A percentile compares a stretch with the other conserved stretches of the same genome.
Evolutionary conservation across 257 asterid genomes (phyloP).

Genomic region (Solanum piurae): DNA sequence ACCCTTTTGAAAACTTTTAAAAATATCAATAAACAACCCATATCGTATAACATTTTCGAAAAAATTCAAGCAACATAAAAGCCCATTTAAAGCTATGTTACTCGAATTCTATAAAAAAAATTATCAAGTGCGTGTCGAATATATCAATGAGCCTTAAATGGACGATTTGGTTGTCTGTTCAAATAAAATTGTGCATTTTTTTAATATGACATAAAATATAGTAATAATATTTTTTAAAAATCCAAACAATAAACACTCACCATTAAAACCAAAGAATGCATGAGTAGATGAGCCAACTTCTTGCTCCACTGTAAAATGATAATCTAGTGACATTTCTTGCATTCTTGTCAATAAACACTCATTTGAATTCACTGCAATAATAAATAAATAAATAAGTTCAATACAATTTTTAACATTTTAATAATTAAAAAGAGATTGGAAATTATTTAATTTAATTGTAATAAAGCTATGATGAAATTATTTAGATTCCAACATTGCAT

Average conservation of each 20-base stretch:
- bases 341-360: conserved; percentile 90
- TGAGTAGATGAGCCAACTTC: conserved; percentile 98
- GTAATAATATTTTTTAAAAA: neutral
- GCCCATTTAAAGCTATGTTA: neutral
- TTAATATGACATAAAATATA: neutral
- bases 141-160: too few species aligned
- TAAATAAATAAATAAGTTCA: too few species aligned
- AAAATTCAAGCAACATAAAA: neutral
- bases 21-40: neutral
- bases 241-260: conserved; percentile 4
- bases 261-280: conserved; percentile 98
- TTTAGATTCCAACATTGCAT: neutral
- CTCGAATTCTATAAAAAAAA: neutral
- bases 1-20: neutral
- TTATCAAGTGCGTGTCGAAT: neutral
- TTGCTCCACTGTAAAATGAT: conserved; percentile 91
- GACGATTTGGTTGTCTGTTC: neutral
- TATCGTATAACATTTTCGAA: neutral
- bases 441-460: neutral
- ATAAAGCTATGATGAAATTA: neutral
- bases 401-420: neutral
- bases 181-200: neutral
- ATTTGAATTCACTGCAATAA: conserved; percentile 65
- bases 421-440: neutral
- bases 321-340: conserved; percentile 97